Percentiles rank a stretch among this genome's conserved stretches.
Evolutionary conservation across 176 grass and related monocot genomes (phyloP).

Genomic region (Aechmea fasciata): DNA sequence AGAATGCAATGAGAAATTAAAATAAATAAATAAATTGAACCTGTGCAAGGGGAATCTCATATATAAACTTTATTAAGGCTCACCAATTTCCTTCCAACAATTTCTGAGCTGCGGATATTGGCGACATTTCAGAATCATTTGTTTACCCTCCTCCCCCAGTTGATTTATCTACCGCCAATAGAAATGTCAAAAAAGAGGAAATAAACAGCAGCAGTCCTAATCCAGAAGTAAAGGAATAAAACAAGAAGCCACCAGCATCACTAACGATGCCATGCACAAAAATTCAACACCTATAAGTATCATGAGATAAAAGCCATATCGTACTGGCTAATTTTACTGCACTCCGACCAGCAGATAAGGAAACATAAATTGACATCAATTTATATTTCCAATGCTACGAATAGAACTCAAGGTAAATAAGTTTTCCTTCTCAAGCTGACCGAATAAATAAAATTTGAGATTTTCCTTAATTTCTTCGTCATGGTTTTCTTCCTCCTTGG

Average conservation of each 20-base stretch:
- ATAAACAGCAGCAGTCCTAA: background rate
- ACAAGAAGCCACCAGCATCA: background rate
- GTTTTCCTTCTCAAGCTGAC: too few relatives aligned
- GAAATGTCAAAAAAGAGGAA: conserved; percentile 12
- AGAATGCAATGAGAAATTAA: background rate
- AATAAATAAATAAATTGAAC: conserved; percentile 8
- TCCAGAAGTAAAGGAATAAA: background rate
- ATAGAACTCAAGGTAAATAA: too few relatives aligned
- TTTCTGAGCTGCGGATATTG: conserved; percentile 29
- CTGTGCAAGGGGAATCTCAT: conserved; percentile 6
- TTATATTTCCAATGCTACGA: too few relatives aligned
- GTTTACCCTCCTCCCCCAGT: conserved; percentile 52
- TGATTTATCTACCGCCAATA: conserved; percentile 48
- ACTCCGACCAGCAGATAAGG: background rate
- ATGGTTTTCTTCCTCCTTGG: too few relatives aligned
- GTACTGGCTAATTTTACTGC: background rate
- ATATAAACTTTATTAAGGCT: conserved; percentile 24
- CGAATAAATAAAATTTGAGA: too few relatives aligned
- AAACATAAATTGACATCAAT: too few relatives aligned
- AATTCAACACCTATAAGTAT: background rate
- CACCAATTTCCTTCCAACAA: conserved; percentile 69
- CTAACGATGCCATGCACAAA: background rate
- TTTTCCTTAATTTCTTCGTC: too few relatives aligned
- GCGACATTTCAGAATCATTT: conserved; percentile 31
- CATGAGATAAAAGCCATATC: background rate